phyloP scores from a whole-genome alignment of 2,329 filamentous ascomycete species.

The Thielaviopsis ethacetica region DNA sequence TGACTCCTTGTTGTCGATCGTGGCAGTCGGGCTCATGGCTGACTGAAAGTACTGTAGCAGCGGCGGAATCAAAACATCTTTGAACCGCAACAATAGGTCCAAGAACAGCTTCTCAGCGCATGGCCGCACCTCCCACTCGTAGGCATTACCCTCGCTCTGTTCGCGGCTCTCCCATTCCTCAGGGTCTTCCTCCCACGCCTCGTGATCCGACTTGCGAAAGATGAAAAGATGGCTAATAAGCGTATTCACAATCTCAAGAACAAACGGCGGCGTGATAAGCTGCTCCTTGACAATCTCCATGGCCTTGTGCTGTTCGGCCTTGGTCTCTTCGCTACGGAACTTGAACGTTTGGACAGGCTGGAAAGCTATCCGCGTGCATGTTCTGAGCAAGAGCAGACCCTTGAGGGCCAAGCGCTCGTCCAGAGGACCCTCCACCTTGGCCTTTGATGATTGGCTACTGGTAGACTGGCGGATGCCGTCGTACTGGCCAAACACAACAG shows the following conservation, averaged over 20 bases:
- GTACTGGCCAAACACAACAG: constrained; percentile 52
- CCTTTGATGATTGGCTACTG: constrained; percentile 25
- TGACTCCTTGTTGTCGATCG: constrained; percentile 79
- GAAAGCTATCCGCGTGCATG: constrained; percentile 74
- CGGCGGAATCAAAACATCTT: constrained; percentile 60
- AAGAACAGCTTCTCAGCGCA: constrained; percentile 90
- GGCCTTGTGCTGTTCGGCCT: constrained; percentile 58
- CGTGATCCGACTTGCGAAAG: constrained; percentile 69
- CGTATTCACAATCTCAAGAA: constrained; percentile 66
- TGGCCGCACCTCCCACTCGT: constrained; percentile 81
- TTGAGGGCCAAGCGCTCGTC: constrained; percentile 69
- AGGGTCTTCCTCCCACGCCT: constrained; percentile 85
- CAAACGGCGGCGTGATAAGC: constrained; percentile 60
- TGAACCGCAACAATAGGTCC: constrained; percentile 80
- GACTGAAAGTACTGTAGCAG: constrained; percentile 69
- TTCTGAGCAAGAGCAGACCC: constrained; percentile 64
- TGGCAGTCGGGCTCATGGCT: constrained; percentile 45
- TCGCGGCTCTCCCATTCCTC: constrained; percentile 92
- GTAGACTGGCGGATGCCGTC: constrained; percentile 34
- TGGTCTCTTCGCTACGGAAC: constrained; percentile 57
- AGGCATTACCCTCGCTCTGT: constrained; percentile 68
- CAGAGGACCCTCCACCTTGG: constrained; percentile 43
- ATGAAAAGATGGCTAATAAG: constrained; percentile 80
- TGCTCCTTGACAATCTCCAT: constrained; percentile 53
- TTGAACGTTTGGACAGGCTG: constrained; percentile 69